A percentile compares a stretch with the other conserved stretches of the same genome.
Evolutionary conservation across 208 protist species (phyloP).

Genomic region (Leptomonas pyrrhocoris): DNA sequence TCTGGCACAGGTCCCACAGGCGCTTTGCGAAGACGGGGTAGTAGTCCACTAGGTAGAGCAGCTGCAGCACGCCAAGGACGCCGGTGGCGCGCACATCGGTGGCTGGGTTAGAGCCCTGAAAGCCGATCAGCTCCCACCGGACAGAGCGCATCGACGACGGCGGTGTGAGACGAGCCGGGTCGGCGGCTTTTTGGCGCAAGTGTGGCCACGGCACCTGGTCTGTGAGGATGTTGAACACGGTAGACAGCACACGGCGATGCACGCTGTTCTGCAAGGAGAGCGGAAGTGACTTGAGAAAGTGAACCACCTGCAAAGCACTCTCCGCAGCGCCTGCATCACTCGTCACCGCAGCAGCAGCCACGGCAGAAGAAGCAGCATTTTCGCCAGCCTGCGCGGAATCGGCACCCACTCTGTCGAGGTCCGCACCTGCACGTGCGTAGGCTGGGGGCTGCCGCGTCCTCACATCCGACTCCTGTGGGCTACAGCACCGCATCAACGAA

Average conservation of each 20-base stretch:
- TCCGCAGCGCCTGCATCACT: background rate
- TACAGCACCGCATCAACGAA: conserved; percentile 32
- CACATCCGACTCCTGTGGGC: conserved; percentile 4
- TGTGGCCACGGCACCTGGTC: conserved; percentile 15
- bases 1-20: conserved; percentile 65
- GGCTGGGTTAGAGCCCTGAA: conserved; percentile 79
- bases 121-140: conserved; percentile 75
- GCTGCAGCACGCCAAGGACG: conserved; percentile 68
- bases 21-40: conserved; percentile 51
- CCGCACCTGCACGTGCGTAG: background rate
- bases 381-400: background rate
- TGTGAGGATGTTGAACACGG: conserved; percentile 54
- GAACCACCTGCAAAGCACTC: conserved; percentile 25
- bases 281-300: conserved; percentile 30
- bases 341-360: background rate
- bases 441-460: conserved; percentile 6
- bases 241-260: conserved; percentile 60
- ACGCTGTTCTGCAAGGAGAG: conserved; percentile 38
- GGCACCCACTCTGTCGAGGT: background rate
- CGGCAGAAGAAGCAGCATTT: too few relatives aligned
- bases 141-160: conserved; percentile 23
- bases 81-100: conserved; percentile 83
- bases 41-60: conserved; percentile 75
- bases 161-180: background rate
- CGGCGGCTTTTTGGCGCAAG: background rate